These are phyloP conservation scores for Diaporthe humulicola DNA, from an alignment of 2,329 filamentous ascomycete genomes.

Conservation along the genomic window DNA sequence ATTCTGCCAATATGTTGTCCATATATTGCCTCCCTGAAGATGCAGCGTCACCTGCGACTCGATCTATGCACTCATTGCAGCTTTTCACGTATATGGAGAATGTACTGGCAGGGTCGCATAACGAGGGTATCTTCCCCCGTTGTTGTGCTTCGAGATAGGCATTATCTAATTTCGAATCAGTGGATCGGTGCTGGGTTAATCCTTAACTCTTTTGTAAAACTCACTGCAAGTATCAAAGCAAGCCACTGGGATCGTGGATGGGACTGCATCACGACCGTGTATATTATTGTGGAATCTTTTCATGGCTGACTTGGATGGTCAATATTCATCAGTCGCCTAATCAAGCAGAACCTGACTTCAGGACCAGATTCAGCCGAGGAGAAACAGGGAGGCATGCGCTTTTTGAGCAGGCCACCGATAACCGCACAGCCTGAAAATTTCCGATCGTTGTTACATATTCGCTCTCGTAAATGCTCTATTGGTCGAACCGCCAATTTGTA, in stretches of 20 bases:
- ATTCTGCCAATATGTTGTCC: background rate
- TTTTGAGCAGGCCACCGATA: background rate
- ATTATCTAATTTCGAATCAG: background rate
- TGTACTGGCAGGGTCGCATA: background rate
- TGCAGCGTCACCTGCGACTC: background rate
- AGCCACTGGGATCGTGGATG: background rate
- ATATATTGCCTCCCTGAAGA: too few relatives aligned
- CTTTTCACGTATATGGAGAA: accelerated
- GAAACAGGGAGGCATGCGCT: too few relatives aligned
- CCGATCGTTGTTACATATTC: background rate
- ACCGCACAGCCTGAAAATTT: too few relatives aligned
- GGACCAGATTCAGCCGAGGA: background rate
- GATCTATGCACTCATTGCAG: background rate
- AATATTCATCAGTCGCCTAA: background rate
- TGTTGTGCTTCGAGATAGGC: background rate
- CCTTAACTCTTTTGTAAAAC: background rate
- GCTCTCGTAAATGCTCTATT: too few relatives aligned
- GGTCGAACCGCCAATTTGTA: background rate
- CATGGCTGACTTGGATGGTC: background rate
- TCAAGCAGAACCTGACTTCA: too few relatives aligned
- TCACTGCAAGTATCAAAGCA: slow-evolving; percentile 4
- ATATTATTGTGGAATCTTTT: background rate
- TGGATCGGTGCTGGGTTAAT: too few relatives aligned
- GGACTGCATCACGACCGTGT: background rate
- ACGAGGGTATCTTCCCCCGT: background rate